phyloP scores from a whole-genome alignment of 2,329 filamentous ascomycete species.

The Colletotrichum nymphaeae region DNA sequence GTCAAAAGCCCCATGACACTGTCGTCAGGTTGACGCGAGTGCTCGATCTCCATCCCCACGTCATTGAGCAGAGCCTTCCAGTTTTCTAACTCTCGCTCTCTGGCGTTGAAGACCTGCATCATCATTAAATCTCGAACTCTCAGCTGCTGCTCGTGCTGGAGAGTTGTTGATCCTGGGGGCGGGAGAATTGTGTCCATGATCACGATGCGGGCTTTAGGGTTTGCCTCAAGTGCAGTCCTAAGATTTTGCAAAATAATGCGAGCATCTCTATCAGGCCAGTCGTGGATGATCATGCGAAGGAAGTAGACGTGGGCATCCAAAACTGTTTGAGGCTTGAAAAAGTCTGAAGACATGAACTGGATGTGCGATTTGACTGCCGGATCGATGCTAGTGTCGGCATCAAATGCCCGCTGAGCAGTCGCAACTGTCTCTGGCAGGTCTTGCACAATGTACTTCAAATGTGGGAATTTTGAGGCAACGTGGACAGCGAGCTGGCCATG shows the following conservation, averaged over 20 bases:
- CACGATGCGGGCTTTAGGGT: not conserved
- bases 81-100: slow-evolving; percentile 55
- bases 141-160: slow-evolving; percentile 9
- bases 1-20: slow-evolving; percentile 11
- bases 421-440: slow-evolving; percentile 17
- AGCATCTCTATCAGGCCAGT: slow-evolving; percentile 61
- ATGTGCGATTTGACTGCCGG: slow-evolving; percentile 43
- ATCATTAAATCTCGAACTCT: slow-evolving; percentile 54
- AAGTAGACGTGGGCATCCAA: slow-evolving; percentile 61
- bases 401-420: not conserved
- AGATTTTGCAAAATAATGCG: slow-evolving; percentile 53
- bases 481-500: slow-evolving; percentile 16
- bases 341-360: slow-evolving; percentile 48
- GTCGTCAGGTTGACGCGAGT: not conserved
- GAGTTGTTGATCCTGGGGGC: slow-evolving; percentile 47
- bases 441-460: slow-evolving; percentile 22
- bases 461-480: slow-evolving; percentile 16
- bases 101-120: slow-evolving; percentile 60
- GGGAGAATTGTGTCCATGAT: slow-evolving; percentile 47
- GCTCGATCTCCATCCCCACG: slow-evolving; percentile 35
- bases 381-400: not conserved
- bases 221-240: slow-evolving; percentile 48
- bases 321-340: slow-evolving; percentile 50
- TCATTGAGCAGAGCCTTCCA: slow-evolving; percentile 55
- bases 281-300: slow-evolving; percentile 65